phyloP scores from a whole-genome alignment of 75 land plant genomes.

The Pinus tabuliformis region DNA sequence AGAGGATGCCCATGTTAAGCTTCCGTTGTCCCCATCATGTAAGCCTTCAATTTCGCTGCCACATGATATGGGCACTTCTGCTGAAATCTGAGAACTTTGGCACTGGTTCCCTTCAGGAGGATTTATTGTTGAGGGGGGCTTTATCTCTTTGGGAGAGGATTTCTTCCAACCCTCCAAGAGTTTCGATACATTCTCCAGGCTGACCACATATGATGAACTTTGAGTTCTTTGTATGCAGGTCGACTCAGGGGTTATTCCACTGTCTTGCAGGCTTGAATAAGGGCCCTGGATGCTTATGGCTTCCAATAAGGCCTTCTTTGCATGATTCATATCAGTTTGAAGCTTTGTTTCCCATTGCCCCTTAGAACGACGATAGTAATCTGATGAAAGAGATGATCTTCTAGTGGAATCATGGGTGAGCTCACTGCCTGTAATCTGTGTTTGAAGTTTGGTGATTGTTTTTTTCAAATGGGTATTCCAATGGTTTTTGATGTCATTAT shows the following conservation, averaged over 20 bases:
- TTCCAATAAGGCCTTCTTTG: conserved; percentile 5
- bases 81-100: neutral
- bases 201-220: conserved; percentile 37
- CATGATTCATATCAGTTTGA: conserved; percentile 7
- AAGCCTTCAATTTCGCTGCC: neutral
- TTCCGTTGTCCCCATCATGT: neutral
- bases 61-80: conserved; percentile 19
- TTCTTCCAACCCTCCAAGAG: conserved; percentile 62
- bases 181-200: conserved; percentile 60
- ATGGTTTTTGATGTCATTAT: conserved; percentile 65
- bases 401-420: neutral
- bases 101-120: neutral
- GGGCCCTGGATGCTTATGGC: neutral
- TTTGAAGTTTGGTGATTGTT: conserved; percentile 42
- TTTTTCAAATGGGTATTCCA: conserved; percentile 76
- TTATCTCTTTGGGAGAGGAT: conserved; percentile 20
- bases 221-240: neutral
- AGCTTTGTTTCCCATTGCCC: conserved; percentile 10
- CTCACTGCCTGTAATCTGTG: conserved; percentile 11
- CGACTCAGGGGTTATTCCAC: neutral
- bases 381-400: neutral
- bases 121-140: neutral
- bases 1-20: neutral
- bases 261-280: neutral
- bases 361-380: neutral